A percentile compares a stretch with the other conserved stretches of the same genome.
phyloP scores from a whole-genome alignment of 257 asterid genomes.

The Fraxinus quadrangulata region DNA sequence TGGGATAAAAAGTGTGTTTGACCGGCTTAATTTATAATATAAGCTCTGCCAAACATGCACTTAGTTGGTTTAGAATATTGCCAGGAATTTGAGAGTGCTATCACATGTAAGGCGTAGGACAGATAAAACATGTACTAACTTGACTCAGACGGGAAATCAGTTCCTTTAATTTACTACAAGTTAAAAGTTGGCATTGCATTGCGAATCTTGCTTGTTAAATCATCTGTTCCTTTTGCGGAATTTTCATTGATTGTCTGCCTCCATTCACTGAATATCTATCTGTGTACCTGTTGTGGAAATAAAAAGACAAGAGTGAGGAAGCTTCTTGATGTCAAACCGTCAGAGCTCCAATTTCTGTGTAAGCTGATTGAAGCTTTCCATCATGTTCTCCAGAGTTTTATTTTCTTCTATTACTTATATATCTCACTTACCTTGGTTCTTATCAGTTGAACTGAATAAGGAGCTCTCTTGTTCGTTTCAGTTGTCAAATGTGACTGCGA shows the following conservation, averaged over 20 bases:
- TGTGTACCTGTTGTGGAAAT: slow-evolving; percentile 21
- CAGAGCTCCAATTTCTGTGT: slow-evolving; percentile 40
- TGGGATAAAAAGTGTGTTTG: too few species aligned
- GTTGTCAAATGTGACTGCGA: slow-evolving; percentile 48
- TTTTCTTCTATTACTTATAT: neutral
- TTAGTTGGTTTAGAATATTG: neutral
- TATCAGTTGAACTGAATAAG: slow-evolving; percentile 59
- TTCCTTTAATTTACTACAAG: neutral
- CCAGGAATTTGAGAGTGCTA: neutral
- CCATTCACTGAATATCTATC: slow-evolving; percentile 17
- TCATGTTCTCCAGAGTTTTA: neutral
- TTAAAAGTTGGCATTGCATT: neutral
- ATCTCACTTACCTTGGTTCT: neutral
- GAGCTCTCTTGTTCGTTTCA: slow-evolving; percentile 54
- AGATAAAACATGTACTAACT: neutral
- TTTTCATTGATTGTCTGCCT: slow-evolving; percentile 20
- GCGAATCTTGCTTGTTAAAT: neutral
- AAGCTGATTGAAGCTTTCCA: slow-evolving; percentile 20
- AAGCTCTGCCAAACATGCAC: too few species aligned
- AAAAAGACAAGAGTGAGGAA: slow-evolving; percentile 25
- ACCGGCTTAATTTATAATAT: too few species aligned
- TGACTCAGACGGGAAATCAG: neutral
- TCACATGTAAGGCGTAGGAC: neutral
- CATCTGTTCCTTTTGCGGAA: slow-evolving; percentile 5
- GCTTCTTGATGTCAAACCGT: slow-evolving; percentile 37